A percentile compares a stretch with the other conserved stretches of the same genome.
Conservation (phyloP, 345 rosid genomes). For the Citrus maxima region DNA sequence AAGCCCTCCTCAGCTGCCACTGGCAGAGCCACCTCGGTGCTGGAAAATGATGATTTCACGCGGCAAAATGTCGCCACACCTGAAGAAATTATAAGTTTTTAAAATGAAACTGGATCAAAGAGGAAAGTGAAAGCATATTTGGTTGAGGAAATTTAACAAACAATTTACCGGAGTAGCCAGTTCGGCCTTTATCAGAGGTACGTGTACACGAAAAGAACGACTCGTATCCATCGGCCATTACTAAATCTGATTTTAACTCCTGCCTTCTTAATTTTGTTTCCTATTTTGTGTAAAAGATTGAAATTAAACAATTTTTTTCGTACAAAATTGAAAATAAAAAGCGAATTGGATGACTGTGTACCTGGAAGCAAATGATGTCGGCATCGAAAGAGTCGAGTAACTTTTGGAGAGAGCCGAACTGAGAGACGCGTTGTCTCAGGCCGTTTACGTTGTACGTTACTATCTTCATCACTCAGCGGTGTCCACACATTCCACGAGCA, state of each 20-base stretch:
- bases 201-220: conserved; percentile 94
- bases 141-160: conserved; percentile 21
- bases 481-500: not conserved
- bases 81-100: conserved; percentile 6
- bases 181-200: conserved; percentile 71
- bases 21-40: conserved; percentile 70
- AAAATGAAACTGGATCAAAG: not conserved
- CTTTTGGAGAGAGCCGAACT: conserved; percentile 69
- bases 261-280: conserved; percentile 86
- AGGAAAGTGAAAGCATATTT: not conserved
- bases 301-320: not conserved
- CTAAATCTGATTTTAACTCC: conserved; percentile 68
- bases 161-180: conserved; percentile 76
- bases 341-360: conserved; percentile 7
- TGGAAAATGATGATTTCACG: conserved; percentile 67
- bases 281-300: conserved; percentile 20
- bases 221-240: conserved; percentile 85
- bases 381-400: conserved; percentile 82
- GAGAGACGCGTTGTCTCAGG: conserved; percentile 78
- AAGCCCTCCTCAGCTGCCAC: conserved; percentile 84
- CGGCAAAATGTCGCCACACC: conserved; percentile 96
- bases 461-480: conserved; percentile 55
- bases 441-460: conserved; percentile 95
- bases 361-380: conserved; percentile 92
- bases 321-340: not conserved